Percentiles rank a stretch among this genome's conserved stretches.
phyloP scores from a whole-genome alignment of 2,329 filamentous ascomycete genomes.

The Aspergillus sp. region DNA sequence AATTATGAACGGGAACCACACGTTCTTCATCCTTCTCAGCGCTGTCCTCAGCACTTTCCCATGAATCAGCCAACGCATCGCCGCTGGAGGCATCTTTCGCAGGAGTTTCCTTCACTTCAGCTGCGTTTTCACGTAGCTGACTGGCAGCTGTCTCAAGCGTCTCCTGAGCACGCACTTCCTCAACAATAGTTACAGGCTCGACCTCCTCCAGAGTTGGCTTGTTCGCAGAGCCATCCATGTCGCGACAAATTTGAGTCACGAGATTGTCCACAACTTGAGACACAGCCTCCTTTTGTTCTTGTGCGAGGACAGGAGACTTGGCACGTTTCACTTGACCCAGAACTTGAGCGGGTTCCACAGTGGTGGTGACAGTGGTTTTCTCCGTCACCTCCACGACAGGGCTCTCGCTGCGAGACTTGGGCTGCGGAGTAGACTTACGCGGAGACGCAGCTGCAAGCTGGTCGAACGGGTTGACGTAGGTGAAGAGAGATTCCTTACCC shows the following conservation, averaged over 20 bases:
- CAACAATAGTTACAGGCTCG: constrained; percentile 23
- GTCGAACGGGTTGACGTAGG: constrained; percentile 71
- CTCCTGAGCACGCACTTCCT: constrained; percentile 36
- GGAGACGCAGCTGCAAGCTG: constrained; percentile 65
- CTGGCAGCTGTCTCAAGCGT: constrained; percentile 31
- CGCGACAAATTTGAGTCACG: constrained; percentile 57
- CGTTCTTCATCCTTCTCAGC: constrained; percentile 65
- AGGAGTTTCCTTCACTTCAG: constrained; percentile 44
- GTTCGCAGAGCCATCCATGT: constrained; percentile 65
- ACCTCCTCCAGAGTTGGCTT: constrained; percentile 55
- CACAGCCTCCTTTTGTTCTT: constrained; percentile 61
- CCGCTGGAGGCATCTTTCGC: constrained; percentile 54
- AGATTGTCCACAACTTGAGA: constrained; percentile 67
- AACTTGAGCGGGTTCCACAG: constrained; percentile 14
- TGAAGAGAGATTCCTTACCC: constrained; percentile 54
- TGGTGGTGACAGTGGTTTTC: constrained; percentile 21
- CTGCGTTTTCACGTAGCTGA: constrained; percentile 39
- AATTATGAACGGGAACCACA: constrained; percentile 82
- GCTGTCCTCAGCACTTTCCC: constrained; percentile 76
- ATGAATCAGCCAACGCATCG: constrained; percentile 71
- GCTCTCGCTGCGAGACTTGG: constrained; percentile 40
- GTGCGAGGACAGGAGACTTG: constrained; percentile 25
- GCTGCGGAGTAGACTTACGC: constrained; percentile 55
- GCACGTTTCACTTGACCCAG: constrained; percentile 11
- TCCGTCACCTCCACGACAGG: constrained; percentile 31